Base-by-base conservation (phyloP, 306 rosid genomes). In the Citrullus amarus region DNA sequence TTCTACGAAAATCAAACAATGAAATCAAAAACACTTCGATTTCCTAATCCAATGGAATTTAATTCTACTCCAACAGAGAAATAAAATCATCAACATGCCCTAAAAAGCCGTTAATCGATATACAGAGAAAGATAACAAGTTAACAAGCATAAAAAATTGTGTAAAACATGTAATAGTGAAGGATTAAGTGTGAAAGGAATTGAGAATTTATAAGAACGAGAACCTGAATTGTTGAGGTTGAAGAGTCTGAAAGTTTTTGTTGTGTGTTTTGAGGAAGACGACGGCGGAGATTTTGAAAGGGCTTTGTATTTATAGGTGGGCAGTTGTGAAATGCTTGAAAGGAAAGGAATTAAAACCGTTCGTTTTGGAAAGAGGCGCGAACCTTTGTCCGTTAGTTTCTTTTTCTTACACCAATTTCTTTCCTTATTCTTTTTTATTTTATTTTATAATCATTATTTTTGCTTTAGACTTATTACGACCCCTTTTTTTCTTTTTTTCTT, bases 251-350 rank as follows among this genome's bases (percentile, higher is more conserved):
- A 36, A 17, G 51, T 8, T 66, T 39, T 39, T 9, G 28, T n/a
- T 32, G 18, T 32, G 69, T 32, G n/a, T 32, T 63, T 66, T 39
- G 34, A 39, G 6, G 74, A 41, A 41, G 55, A 68, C 53, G 75
- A 41, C 36, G 75, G 75, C 75, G 75, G 75, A 41, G 75, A 68
- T 41, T 68, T 68, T 68, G 75, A 68, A 68, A 68, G 18, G 75
- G 10, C 54, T 25, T 20, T 68, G 8, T 9, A 68, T 68, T 68
- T 68, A 68, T 68, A 68, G 54, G 55, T 5, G 32, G 18, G 55
- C 16, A 68, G 74, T n/a, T 20, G 9, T 11, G 75, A 41, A 43
- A 12, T 68, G 34, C 54, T 68, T 1, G 17, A 9, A 68, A 68
- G 75, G 75, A 68, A 68, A 11, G 18, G 0, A 25, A 68, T 39